phyloP scores from a whole-genome alignment of 768 basidiomycete genomes.

The Sarcomyxa edulis region DNA sequence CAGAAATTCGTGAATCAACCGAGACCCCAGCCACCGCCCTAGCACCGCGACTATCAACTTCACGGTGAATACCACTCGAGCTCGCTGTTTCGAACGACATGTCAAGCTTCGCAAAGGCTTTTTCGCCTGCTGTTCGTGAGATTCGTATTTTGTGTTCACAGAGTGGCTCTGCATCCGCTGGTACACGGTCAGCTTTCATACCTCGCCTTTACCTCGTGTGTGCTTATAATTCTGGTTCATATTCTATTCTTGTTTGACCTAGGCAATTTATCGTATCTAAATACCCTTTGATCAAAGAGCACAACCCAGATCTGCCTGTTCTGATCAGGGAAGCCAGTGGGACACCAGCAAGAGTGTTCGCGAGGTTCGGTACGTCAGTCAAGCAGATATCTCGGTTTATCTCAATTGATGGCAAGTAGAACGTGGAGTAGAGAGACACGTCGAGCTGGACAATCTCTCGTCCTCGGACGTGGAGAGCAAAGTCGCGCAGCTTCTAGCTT shows the following conservation, averaged over 20 bases:
- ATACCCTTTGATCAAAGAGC: slow-evolving; percentile 71
- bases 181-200: slow-evolving; percentile 58
- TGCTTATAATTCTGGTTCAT: slow-evolving; percentile 1
- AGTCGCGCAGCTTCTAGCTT: slow-evolving; percentile 56
- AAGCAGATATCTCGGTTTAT: slow-evolving; percentile 6
- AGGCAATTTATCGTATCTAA: slow-evolving; percentile 78
- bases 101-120: slow-evolving; percentile 68
- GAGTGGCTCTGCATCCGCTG: slow-evolving; percentile 67
- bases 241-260: slow-evolving; percentile 11
- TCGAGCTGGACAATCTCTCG: slow-evolving; percentile 73
- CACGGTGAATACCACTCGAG: too few relatives aligned
- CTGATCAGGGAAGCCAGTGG: slow-evolving; percentile 76
- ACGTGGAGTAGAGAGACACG: slow-evolving; percentile 74
- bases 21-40: too few relatives aligned
- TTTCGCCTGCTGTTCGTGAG: slow-evolving; percentile 77
- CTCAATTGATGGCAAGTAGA: slow-evolving; percentile 37
- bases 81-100: too few relatives aligned
- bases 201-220: not conserved
- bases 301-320: slow-evolving; percentile 84
- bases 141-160: slow-evolving; percentile 80
- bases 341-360: slow-evolving; percentile 80
- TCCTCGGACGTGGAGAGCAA: slow-evolving; percentile 67
- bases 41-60: too few relatives aligned
- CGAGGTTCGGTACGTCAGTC: slow-evolving; percentile 71
- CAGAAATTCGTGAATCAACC: too few relatives aligned